Conservation (phyloP, 2,329 filamentous ascomycete genomes). For the Trichothecium roseum region DNA sequence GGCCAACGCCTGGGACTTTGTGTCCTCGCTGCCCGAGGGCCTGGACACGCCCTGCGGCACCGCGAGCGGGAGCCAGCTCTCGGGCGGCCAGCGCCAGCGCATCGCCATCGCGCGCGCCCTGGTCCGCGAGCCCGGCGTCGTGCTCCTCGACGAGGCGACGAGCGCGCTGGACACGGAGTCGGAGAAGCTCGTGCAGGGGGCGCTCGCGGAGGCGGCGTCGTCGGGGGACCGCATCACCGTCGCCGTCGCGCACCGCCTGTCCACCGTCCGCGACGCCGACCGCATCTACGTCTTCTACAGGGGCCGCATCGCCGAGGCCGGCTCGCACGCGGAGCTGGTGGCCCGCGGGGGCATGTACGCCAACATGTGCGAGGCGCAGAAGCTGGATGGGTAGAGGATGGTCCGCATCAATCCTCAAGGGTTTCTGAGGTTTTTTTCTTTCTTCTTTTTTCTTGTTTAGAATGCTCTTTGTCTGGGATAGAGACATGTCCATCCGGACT, state of each 20-base stretch:
- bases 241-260: conserved; percentile 83
- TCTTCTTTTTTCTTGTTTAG: no score
- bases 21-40: conserved; percentile 26
- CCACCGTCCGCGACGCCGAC: conserved; percentile 71
- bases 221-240: conserved; percentile 67
- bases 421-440: no score
- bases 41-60: conserved; percentile 53
- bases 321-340: conserved; percentile 46
- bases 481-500: no score
- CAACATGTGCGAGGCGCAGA: conserved; percentile 7
- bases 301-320: conserved; percentile 44
- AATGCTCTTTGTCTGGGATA: no score
- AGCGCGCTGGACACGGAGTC: conserved; percentile 54
- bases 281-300: conserved; percentile 51
- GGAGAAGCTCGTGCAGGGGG: conserved; percentile 84
- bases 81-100: conserved; percentile 58
- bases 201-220: conserved; percentile 56
- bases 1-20: conserved; percentile 40
- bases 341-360: conserved; percentile 32
- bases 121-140: conserved; percentile 74
- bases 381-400: conserved; percentile 5
- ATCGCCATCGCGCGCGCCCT: conserved; percentile 62
- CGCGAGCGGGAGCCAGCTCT: conserved; percentile 50
- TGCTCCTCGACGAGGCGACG: conserved; percentile 79
- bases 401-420: no score